Evolutionary conservation across 2,329 filamentous ascomycete genomes (phyloP).

Genomic region (Emydomyces testavorans): DNA sequence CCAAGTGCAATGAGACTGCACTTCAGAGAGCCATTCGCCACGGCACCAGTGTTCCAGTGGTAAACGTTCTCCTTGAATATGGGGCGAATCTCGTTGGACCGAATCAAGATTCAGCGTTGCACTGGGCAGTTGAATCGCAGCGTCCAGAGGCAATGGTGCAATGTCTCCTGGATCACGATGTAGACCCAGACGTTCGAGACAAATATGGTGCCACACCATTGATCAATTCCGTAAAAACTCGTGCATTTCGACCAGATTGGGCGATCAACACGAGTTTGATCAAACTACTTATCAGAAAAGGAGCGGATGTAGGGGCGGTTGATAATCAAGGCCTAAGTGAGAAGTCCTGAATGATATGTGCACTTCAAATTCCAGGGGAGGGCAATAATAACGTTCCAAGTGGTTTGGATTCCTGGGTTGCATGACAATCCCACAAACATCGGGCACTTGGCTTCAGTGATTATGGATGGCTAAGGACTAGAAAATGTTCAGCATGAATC

Average conservation of each 20-base stretch:
- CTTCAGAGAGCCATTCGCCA: neutral
- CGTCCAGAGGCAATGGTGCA: neutral
- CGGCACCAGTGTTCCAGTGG: neutral
- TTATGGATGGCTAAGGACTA: too few species aligned
- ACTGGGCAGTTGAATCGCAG: slow-evolving; percentile 1
- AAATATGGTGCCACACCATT: slow-evolving; percentile 4
- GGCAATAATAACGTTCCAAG: too few species aligned
- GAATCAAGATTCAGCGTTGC: neutral
- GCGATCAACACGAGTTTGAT: neutral
- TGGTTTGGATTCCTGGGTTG: too few species aligned
- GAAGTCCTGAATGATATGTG: slow-evolving; percentile 3
- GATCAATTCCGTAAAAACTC: slow-evolving; percentile 1
- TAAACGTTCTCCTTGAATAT: neutral
- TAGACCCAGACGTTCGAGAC: slow-evolving; percentile 6
- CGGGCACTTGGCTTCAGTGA: too few species aligned
- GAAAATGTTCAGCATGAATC: too few species aligned
- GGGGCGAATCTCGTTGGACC: neutral
- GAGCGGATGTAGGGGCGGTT: neutral
- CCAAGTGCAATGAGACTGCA: neutral
- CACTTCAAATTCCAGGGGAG: too few species aligned
- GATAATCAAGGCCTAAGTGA: neutral
- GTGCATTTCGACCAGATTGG: neutral
- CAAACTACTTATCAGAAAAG: neutral
- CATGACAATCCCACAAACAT: too few species aligned
- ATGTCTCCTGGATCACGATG: slow-evolving; percentile 1